Percentiles rank a stretch among this genome's conserved stretches.
These are phyloP conservation scores for Knufia fluminis DNA, from an alignment of 2,329 filamentous ascomycete genomes.

Conservation along the genomic window DNA sequence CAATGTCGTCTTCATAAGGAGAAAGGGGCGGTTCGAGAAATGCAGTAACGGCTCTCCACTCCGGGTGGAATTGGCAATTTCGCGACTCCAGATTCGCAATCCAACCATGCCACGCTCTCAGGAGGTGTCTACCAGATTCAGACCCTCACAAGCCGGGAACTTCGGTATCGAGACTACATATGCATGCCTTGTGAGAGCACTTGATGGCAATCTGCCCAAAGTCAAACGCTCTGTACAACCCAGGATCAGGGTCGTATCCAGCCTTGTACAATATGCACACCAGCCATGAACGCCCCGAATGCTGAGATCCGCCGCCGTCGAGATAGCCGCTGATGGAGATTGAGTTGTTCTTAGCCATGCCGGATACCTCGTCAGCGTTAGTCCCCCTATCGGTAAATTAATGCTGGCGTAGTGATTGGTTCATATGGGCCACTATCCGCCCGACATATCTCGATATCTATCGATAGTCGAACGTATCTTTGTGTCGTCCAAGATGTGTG, in stretches of 20 bases:
- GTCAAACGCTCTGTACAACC: background rate
- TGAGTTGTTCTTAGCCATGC: slow-evolving; percentile 1
- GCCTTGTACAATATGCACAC: background rate
- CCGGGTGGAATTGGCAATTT: slow-evolving; percentile 10
- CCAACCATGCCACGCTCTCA: background rate
- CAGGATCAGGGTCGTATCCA: background rate
- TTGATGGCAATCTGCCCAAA: background rate
- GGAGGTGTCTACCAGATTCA: slow-evolving; percentile 4
- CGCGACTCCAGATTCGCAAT: slow-evolving; percentile 2
- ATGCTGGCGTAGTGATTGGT: slow-evolving; percentile 5
- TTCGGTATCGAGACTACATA: background rate
- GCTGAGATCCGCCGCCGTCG: background rate
- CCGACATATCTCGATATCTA: slow-evolving; percentile 9
- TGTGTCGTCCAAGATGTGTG: background rate
- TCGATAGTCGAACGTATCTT: slow-evolving; percentile 12
- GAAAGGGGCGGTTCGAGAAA: background rate
- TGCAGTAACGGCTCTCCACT: background rate
- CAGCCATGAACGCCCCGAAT: background rate
- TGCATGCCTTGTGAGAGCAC: background rate
- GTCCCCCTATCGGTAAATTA: slow-evolving; percentile 10
- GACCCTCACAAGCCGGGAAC: background rate
- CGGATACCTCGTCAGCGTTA: slow-evolving; percentile 3
- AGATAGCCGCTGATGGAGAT: slow-evolving; percentile 9
- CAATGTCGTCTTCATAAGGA: too few species aligned
- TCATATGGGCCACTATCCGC: background rate